Percentiles rank a stretch among this genome's conserved stretches.
phyloP scores from a whole-genome alignment of 2,329 filamentous ascomycete genomes.

The Colletotrichum gigasporum region DNA sequence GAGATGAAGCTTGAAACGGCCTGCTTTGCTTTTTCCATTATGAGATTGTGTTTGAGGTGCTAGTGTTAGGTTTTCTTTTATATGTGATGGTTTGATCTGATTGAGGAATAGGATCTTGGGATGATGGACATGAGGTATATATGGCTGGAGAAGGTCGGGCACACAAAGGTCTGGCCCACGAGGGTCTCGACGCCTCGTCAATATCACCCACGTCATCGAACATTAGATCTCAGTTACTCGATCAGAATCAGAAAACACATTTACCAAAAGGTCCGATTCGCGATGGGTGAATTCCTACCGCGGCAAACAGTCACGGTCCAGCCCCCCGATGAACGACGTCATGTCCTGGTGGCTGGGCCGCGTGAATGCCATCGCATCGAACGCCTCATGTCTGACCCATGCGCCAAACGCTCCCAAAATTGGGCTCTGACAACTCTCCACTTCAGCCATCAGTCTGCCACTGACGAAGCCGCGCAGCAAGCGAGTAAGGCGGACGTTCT shows the following conservation, averaged over 20 bases:
- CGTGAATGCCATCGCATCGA: neutral
- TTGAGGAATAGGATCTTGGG: fast-evolving
- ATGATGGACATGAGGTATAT: neutral
- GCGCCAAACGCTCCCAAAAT: neutral
- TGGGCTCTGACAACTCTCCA: neutral
- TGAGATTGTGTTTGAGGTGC: slow-evolving; percentile 33
- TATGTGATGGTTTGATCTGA: neutral
- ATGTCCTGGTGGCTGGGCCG: slow-evolving; percentile 5
- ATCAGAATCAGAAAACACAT: neutral
- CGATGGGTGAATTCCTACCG: neutral
- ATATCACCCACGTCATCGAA: neutral
- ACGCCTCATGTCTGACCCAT: neutral
- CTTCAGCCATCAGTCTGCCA: slow-evolving; percentile 7
- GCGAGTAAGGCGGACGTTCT: neutral
- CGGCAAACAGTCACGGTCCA: neutral
- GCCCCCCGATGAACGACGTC: slow-evolving; percentile 25
- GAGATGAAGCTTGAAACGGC: slow-evolving; percentile 69
- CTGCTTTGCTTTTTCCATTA: slow-evolving; percentile 73
- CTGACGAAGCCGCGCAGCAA: slow-evolving; percentile 17
- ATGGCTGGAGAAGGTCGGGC: neutral
- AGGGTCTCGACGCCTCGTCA: neutral
- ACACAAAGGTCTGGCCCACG: neutral
- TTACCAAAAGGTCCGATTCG: neutral
- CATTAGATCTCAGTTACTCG: neutral
- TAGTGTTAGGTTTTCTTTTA: neutral